Evolutionary conservation across 768 basidiomycete species (phyloP).

Genomic region (Lentinus tigrinus): DNA sequence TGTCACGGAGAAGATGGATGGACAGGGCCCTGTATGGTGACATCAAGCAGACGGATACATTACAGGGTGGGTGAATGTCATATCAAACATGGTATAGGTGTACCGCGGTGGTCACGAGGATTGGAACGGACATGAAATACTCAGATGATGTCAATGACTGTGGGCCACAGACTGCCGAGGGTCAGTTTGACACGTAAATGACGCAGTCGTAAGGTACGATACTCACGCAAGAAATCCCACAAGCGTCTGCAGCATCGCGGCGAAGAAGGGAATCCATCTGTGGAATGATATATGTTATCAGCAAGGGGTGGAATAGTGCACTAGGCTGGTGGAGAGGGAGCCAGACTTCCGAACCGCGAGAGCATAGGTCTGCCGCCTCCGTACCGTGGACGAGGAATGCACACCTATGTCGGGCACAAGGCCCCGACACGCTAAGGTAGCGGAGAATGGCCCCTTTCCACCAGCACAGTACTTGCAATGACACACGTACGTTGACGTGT

Average conservation of each 20-base stretch:
- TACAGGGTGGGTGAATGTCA: slow-evolving; percentile 4
- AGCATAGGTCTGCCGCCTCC: background rate
- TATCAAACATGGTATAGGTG: slow-evolving; percentile 5
- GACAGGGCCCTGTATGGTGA: too few species aligned
- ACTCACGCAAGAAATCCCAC: slow-evolving; percentile 41
- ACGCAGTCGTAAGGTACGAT: background rate
- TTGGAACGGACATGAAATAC: background rate
- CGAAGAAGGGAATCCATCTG: slow-evolving; percentile 45
- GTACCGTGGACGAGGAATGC: background rate
- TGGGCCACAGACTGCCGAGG: slow-evolving; percentile 39
- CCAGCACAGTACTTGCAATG: background rate
- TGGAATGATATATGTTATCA: background rate
- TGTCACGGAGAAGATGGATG: too few species aligned
- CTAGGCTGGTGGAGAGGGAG: background rate
- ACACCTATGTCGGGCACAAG: background rate
- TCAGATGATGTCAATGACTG: slow-evolving; percentile 28
- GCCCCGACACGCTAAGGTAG: background rate
- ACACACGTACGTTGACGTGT: slow-evolving; percentile 41
- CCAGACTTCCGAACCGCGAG: background rate
- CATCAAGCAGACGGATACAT: background rate
- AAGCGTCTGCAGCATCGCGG: slow-evolving; percentile 41
- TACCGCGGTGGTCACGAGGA: background rate
- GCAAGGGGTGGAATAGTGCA: background rate
- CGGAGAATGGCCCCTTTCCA: background rate
- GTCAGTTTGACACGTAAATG: background rate